Evolutionary conservation across 129 eudicot genomes (phyloP).

Genomic region (Heracleum sosnowskyi): DNA sequence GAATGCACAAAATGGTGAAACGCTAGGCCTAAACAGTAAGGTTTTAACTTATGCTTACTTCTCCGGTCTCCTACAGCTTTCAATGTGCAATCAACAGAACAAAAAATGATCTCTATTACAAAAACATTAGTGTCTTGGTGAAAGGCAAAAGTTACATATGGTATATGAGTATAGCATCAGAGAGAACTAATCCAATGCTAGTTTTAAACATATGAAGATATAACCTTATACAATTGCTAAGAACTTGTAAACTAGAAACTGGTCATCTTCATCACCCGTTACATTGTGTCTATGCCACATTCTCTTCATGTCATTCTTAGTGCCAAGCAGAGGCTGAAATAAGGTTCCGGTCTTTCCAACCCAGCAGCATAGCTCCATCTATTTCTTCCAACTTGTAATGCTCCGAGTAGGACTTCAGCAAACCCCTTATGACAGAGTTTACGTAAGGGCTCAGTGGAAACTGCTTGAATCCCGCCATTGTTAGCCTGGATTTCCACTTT

Average conservation of each 20-base stretch:
- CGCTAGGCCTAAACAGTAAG: neutral
- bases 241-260: constrained; percentile 7
- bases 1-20: neutral
- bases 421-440: constrained; percentile 67
- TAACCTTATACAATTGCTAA: constrained; percentile 1
- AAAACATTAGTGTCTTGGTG: neutral
- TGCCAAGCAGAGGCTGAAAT: constrained; percentile 96
- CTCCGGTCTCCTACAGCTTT: neutral
- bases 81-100: neutral
- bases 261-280: neutral
- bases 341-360: constrained; percentile 82
- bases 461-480: constrained; percentile 84
- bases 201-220: neutral
- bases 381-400: constrained; percentile 74
- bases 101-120: neutral
- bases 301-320: constrained; percentile 17
- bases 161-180: neutral
- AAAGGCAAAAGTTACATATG: neutral
- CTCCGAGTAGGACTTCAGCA: constrained; percentile 70
- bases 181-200: neutral
- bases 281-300: constrained; percentile 1
- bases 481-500: constrained; percentile 79
- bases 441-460: constrained; percentile 78
- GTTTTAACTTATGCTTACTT: neutral
- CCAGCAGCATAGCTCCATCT: constrained; percentile 85